Evolutionary conservation across 345 rosid genomes (phyloP), one percentile per base, ranked within the genome.

Genomic region (Passiflora organensis): DNA sequence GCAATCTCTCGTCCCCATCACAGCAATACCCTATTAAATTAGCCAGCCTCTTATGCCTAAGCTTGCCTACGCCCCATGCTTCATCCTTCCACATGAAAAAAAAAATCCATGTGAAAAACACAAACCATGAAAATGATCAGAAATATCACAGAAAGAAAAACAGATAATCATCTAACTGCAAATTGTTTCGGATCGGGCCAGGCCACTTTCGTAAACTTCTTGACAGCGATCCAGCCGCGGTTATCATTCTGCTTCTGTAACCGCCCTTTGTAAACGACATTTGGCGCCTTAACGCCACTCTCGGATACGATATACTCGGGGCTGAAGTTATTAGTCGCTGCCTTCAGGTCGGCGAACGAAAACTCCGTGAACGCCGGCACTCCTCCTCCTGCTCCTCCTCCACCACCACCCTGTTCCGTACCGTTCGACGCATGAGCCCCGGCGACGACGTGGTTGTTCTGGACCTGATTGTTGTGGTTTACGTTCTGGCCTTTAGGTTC

Each of bases 161-260:
- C 16, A 1, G 23, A 4, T 17, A 22, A 41, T 41, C 13, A 12
- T 13, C 72, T 20, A 78, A 88, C 96, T 5, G 80, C 82, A 60
- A 91, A 91, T 72, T 88, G 96, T 50, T 83, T 82, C 5, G 96
- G 81, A 65, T 91, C 95, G 15, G 95, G 96, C 96, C 96, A 88
- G n/a, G 95, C 86, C 48, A 58, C 32, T 70, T 81, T 88, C 6
- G 82, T 58, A 61, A 88, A 86, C 64, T 69, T 82, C 78, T 91
- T 88, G 66, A 91, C 80, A 38, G 95, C 96, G 59, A 88, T 84
- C 80, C 82, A 72, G 45, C 82, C 78, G 44, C 75, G 72, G 55
- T 65, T 71, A 39, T 54, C 42, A 48, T 67, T 70, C 34, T 68
- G 63, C 25, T 55, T 72, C 51, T 60, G 75, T 18, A 91, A 73